These are phyloP conservation scores for Exsudoporus frostii DNA, from an alignment of 768 basidiomycete species.

Conservation along the genomic window DNA sequence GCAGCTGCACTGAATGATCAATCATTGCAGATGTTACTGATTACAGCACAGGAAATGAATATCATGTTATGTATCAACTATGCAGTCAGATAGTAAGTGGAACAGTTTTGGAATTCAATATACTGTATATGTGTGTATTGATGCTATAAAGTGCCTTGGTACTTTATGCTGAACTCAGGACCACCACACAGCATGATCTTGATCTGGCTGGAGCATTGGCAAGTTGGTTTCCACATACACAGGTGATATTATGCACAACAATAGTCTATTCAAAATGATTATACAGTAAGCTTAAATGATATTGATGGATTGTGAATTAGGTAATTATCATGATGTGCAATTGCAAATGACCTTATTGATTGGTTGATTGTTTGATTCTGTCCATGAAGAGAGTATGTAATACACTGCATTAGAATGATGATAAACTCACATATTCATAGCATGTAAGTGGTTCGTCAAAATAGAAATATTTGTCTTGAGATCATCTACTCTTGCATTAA, in stretches of 20 bases:
- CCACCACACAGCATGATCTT: neutral
- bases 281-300: too few species aligned
- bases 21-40: too few species aligned
- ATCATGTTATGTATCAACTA: too few species aligned
- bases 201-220: neutral
- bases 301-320: neutral
- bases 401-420: neutral
- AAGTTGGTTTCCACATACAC: neutral
- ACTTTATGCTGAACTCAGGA: neutral
- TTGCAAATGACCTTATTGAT: neutral
- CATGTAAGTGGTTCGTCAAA: neutral
- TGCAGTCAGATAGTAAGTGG: too few species aligned
- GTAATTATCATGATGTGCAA: neutral
- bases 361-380: neutral
- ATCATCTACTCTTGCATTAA: neutral
- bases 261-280: neutral
- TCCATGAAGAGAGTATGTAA: neutral
- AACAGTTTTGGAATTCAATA: too few species aligned
- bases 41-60: too few species aligned
- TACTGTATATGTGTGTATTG: too few species aligned
- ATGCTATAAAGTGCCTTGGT: neutral
- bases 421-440: neutral
- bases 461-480: neutral
- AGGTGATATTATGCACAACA: neutral
- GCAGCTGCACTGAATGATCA: too few species aligned